phyloP scores from a whole-genome alignment of 2,329 filamentous ascomycete species.

The Cucurbitaria berberidis region DNA sequence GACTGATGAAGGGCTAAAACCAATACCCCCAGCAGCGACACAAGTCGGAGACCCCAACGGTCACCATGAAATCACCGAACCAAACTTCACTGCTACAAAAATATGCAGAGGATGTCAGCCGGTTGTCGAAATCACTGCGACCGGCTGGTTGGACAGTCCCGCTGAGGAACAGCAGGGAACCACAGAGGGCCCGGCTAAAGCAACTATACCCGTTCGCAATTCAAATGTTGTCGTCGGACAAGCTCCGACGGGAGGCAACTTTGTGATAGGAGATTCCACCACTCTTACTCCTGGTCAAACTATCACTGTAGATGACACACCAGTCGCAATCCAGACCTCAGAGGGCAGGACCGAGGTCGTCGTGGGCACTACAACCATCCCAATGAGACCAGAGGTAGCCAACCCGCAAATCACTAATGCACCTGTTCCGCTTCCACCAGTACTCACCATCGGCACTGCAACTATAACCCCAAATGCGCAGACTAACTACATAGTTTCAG shows the following conservation, averaged over 20 bases:
- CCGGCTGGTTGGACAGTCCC: conserved; percentile 30
- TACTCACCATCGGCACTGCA: conserved; percentile 28
- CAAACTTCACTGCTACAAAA: conserved; percentile 34
- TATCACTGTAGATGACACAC: conserved; percentile 30
- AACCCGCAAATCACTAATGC: conserved; percentile 21
- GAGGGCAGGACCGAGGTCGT: conserved; percentile 28
- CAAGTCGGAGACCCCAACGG: conserved; percentile 35
- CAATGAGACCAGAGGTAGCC: conserved; percentile 11
- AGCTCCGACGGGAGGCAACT: conserved; percentile 14
- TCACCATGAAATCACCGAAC: conserved; percentile 41
- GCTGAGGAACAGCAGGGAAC: conserved; percentile 27
- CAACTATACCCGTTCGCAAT: conserved; percentile 22
- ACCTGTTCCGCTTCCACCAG: conserved; percentile 15
- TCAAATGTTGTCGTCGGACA: conserved; percentile 26
- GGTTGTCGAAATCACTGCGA: conserved; percentile 33
- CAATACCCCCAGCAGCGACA: conserved; percentile 31
- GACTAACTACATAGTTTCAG: conserved; percentile 35
- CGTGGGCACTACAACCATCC: conserved; percentile 25
- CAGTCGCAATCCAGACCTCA: conserved; percentile 33
- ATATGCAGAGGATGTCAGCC: conserved; percentile 37
- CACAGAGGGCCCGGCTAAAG: conserved; percentile 7
- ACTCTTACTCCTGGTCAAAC: conserved; percentile 28
- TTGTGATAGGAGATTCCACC: conserved; percentile 28
- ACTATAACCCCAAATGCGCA: conserved; percentile 32
- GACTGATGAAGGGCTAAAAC: conserved; percentile 31